Conservation (phyloP, 2,329 filamentous ascomycete species). For the Alternaria arbusti region DNA sequence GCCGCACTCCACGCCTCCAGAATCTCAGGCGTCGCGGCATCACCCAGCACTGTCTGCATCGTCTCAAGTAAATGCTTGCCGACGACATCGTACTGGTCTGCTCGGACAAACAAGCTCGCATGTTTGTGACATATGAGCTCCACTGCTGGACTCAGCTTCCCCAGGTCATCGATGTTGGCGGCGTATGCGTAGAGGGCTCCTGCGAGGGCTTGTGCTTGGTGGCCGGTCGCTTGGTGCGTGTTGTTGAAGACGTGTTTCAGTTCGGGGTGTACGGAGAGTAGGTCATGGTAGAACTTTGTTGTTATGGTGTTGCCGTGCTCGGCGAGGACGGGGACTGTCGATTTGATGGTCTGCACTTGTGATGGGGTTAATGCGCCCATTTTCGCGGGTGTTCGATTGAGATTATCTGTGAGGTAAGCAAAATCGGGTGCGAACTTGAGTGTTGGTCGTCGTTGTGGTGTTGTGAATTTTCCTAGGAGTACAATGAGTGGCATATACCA, state of each 20-base stretch:
- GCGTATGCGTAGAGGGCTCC: constrained; percentile 74
- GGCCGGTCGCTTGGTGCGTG: constrained; percentile 70
- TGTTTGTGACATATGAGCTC: constrained; percentile 81
- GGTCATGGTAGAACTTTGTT: constrained; percentile 73
- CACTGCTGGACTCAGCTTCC: constrained; percentile 61
- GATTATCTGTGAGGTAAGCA: neutral
- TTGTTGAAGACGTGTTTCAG: constrained; percentile 75
- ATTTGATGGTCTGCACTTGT: constrained; percentile 70
- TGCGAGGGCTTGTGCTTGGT: constrained; percentile 74
- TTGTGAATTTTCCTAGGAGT: neutral
- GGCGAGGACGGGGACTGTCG: constrained; percentile 72
- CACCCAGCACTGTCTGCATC: constrained; percentile 71
- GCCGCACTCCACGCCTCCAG: constrained; percentile 73
- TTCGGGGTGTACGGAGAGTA: constrained; percentile 69
- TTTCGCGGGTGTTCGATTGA: neutral
- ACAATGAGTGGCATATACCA: rapidly evolving
- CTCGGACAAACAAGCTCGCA: constrained; percentile 70
- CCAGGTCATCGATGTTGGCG: constrained; percentile 72
- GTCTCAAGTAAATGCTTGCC: constrained; percentile 72
- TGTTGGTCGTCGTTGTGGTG: neutral
- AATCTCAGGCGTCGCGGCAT: constrained; percentile 68
- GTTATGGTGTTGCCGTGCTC: constrained; percentile 73
- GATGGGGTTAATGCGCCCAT: constrained; percentile 61
- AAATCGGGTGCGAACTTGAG: neutral
- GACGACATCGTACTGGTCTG: constrained; percentile 74